Percentiles rank a stretch among this genome's conserved stretches.
Conservation (phyloP, 805 yeast species). For the Candida succiphila region DNA sequence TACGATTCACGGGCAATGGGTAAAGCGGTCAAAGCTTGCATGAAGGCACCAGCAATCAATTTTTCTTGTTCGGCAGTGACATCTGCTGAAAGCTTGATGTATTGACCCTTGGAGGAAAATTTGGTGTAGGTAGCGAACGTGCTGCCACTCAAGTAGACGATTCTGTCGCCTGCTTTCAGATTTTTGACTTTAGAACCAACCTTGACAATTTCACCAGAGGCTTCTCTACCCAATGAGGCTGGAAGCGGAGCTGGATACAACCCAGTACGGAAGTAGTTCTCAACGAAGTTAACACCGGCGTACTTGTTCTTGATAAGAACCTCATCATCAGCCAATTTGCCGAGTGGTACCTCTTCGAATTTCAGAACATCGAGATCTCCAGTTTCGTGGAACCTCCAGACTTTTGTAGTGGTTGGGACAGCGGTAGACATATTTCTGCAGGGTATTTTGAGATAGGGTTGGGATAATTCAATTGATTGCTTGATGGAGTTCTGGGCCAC, state of each 20-base stretch:
- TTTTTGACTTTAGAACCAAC: slow-evolving; percentile 48
- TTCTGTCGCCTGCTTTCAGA: slow-evolving; percentile 59
- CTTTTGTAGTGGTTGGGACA: background rate
- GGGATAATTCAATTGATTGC: too few species aligned
- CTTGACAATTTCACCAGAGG: slow-evolving; percentile 58
- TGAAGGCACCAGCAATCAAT: slow-evolving; percentile 46
- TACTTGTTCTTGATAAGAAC: slow-evolving; percentile 64
- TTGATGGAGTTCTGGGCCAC: too few species aligned
- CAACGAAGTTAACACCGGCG: slow-evolving; percentile 79
- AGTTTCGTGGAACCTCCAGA: slow-evolving; percentile 30
- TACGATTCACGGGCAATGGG: slow-evolving; percentile 62
- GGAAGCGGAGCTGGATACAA: slow-evolving; percentile 59
- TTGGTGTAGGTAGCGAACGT: slow-evolving; percentile 73
- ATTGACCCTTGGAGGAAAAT: slow-evolving; percentile 23
- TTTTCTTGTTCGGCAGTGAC: slow-evolving; percentile 39
- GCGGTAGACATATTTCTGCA: background rate
- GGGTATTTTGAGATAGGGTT: too few species aligned
- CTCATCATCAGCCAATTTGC: slow-evolving; percentile 44
- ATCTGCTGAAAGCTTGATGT: slow-evolving; percentile 40
- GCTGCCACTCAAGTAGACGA: slow-evolving; percentile 41
- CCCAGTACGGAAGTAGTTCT: slow-evolving; percentile 74
- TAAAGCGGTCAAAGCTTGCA: slow-evolving; percentile 76
- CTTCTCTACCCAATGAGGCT: slow-evolving; percentile 58
- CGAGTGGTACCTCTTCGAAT: slow-evolving; percentile 50
- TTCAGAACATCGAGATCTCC: slow-evolving; percentile 54